A percentile compares a stretch with the other conserved stretches of the same genome.
Evolutionary conservation across 2,329 filamentous ascomycete genomes (phyloP).

Genomic region (Fusarium pseudoanthophilum): DNA sequence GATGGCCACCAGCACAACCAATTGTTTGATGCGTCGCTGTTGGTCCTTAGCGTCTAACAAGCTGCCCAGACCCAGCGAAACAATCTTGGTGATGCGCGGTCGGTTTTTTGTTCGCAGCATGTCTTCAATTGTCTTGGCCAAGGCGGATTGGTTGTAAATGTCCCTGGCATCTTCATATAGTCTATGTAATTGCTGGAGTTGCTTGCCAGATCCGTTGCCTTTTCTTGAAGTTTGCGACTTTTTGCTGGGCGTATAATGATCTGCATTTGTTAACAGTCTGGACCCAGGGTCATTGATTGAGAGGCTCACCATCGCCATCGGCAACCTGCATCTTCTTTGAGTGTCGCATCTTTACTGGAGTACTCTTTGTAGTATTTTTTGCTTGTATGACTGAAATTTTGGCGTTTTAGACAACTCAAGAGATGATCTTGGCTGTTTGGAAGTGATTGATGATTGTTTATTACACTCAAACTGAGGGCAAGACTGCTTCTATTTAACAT

Average conservation of each 20-base stretch:
- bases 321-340: slow-evolving; percentile 8
- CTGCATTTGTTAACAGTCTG: not conserved
- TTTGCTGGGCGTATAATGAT: slow-evolving; percentile 8
- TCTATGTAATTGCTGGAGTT: slow-evolving; percentile 26
- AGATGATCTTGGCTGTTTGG: not conserved
- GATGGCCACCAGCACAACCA: slow-evolving; percentile 37
- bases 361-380: not conserved
- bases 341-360: slow-evolving; percentile 17
- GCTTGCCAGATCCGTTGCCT: slow-evolving; percentile 20
- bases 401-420: not conserved
- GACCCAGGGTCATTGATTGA: not conserved
- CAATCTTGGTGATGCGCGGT: slow-evolving; percentile 28
- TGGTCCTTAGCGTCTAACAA: slow-evolving; percentile 37
- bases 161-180: slow-evolving; percentile 30
- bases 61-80: slow-evolving; percentile 39
- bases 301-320: slow-evolving; percentile 7
- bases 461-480: not conserved
- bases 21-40: slow-evolving; percentile 38
- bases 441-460: not conserved
- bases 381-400: not conserved
- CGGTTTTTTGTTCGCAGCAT: slow-evolving; percentile 33
- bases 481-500: not conserved
- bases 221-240: slow-evolving; percentile 6
- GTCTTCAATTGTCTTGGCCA: slow-evolving; percentile 30
- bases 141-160: slow-evolving; percentile 21